Conservation (phyloP, 2,329 filamentous ascomycete species). For the Fusarium mundagurra region DNA sequence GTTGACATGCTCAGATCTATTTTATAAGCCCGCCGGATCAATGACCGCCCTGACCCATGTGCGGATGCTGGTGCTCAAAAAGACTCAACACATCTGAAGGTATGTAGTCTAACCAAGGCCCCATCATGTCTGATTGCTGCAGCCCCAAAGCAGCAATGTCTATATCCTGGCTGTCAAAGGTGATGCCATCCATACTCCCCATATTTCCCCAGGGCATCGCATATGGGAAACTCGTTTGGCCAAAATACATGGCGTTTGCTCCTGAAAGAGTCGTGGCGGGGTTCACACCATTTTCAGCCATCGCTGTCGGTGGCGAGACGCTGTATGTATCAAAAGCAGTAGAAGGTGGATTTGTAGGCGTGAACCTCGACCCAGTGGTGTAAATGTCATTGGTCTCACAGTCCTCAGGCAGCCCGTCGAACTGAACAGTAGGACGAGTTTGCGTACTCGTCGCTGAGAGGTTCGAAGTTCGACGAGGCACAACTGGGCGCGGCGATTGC, state of each 20-base stretch:
- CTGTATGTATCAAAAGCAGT: conserved; percentile 55
- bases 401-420: conserved; percentile 43
- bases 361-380: conserved; percentile 48
- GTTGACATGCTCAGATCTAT: not conserved
- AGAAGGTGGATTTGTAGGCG: conserved; percentile 54
- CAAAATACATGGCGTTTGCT: conserved; percentile 42
- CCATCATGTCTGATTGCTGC: conserved; percentile 71
- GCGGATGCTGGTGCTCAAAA: conserved; percentile 54
- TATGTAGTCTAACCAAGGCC: conserved; percentile 77
- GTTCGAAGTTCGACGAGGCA: conserved; percentile 41
- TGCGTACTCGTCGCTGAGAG: conserved; percentile 31
- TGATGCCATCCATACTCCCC: conserved; percentile 63
- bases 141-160: conserved; percentile 74
- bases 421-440: conserved; percentile 41
- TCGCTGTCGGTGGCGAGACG: conserved; percentile 54
- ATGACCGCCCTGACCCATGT: conserved; percentile 38
- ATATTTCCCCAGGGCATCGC: conserved; percentile 46
- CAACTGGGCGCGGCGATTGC: conserved; percentile 51
- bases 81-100: conserved; percentile 72
- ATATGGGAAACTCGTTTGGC: conserved; percentile 41
- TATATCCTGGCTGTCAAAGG: conserved; percentile 81
- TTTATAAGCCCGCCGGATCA: not conserved
- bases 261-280: conserved; percentile 23
- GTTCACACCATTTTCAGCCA: conserved; percentile 47
- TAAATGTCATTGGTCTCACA: conserved; percentile 50